phyloP scores from a whole-genome alignment of 495 filamentous ascomycete genomes.

The Penicillium parvum region DNA sequence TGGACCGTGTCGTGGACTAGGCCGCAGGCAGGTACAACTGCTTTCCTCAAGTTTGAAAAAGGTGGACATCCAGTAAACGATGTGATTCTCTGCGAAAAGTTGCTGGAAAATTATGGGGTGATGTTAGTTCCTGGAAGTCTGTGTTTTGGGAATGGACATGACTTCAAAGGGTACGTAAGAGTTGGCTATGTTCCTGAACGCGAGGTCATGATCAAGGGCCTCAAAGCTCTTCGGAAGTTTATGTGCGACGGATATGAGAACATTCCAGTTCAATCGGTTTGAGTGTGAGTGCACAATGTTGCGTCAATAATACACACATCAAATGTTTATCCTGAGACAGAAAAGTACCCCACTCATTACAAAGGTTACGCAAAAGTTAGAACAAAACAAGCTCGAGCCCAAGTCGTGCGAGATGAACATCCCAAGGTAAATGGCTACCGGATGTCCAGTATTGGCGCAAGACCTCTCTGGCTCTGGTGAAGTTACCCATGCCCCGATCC shows the following conservation, averaged over 20 bases:
- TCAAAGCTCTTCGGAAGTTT: slow-evolving; percentile 59
- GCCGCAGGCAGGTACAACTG: slow-evolving; percentile 78
- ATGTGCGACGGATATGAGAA: slow-evolving; percentile 53
- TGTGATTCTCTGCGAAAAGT: slow-evolving; percentile 59
- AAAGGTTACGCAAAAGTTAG: slow-evolving; percentile 3
- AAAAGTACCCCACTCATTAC: neutral
- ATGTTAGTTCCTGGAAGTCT: slow-evolving; percentile 69
- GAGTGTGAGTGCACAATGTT: neutral
- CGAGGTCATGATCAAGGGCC: slow-evolving; percentile 58
- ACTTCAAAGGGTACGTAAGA: slow-evolving; percentile 74
- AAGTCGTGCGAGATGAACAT: slow-evolving; percentile 16
- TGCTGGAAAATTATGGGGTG: slow-evolving; percentile 66
- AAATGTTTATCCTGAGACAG: neutral
- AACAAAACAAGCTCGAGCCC: slow-evolving; percentile 30
- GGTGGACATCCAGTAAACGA: slow-evolving; percentile 63
- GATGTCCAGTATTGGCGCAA: slow-evolving; percentile 22
- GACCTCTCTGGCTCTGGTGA: slow-evolving; percentile 25
- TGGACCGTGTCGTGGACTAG: slow-evolving; percentile 62
- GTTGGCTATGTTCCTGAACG: slow-evolving; percentile 73
- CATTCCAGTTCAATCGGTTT: neutral
- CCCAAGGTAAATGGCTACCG: slow-evolving; percentile 20
- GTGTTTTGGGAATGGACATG: slow-evolving; percentile 65
- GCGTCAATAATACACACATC: neutral
- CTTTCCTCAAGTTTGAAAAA: slow-evolving; percentile 65
- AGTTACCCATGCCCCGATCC: slow-evolving; percentile 32